Base-by-base conservation (phyloP, 805 yeast species). In the Nakazawaea ishiwadae region DNA sequence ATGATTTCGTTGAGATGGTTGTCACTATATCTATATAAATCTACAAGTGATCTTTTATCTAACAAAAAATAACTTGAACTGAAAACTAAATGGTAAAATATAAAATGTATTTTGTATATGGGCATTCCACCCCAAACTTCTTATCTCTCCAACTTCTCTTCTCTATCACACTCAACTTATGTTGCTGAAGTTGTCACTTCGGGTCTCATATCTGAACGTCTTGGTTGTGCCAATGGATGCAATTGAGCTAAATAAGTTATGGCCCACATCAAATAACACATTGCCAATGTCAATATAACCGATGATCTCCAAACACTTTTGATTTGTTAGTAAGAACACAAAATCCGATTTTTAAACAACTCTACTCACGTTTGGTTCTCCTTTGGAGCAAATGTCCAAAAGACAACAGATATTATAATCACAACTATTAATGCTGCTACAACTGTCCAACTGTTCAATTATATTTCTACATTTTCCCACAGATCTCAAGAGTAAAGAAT, bases 201-300 rank as follows among this genome's bases (percentile, higher is more conserved):
- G 8, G 95, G 95, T 66, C 96, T 81, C 59, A 89, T 65, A 56
- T 90, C 96, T 1, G 95, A 78, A 54, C 97, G 79, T 60, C 84
- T 84, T 31, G 97, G 97, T 32, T 78, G 88, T 45, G 87, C 95
- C 55, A 90, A 70, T 5, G 97, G 97, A 63, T 90, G 96, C 45
- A 90, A 68, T 60, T 90, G 97, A 44, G 79, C 73, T 50, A 89
- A 69, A 58, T 88, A 89, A 6, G 97, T 89, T 54, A 89, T 81
- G 24, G 96, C 97, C 95, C 95, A 85, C 90, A 85, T 81, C 56
- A 85, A 68, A 60, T 73, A 85, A 66, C 85, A 81, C 90, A 85
- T 81, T 17, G 87, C 73, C 51, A 85, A 60, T 7, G 86, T 73
- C 48, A 85, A 68, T 37, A 81, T 77, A 31, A 62, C 80, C 17